Base-by-base conservation (phyloP, 2,329 filamentous ascomycete genomes). In the Hypoxylon sp. region DNA sequence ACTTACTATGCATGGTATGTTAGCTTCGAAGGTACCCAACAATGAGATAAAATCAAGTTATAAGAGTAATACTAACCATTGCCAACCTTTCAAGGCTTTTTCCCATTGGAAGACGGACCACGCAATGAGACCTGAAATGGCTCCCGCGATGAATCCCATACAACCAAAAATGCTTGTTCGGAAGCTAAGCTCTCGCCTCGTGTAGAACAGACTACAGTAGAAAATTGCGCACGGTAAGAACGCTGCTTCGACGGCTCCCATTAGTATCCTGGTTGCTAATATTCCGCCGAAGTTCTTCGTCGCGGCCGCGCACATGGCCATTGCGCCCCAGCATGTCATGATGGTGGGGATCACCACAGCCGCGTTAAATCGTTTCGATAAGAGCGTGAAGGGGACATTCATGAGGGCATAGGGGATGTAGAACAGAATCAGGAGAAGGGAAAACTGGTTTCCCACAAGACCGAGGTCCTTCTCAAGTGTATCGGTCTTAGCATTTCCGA, bases 401-500 rank as follows among this genome's bases (percentile, higher is more conserved):
- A 74, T 67, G 3, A 73, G 64, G 1, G 67, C 70, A 54, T 77
- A 78, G 0, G 79, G 77, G 11, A 80, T 70, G 62, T 78, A 78
- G 66, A 80, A 80, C 11, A 80, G 66, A 1, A 79, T 65, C 31
- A 80, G 63, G 13, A 80, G 63, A 1, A 78, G 67, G 13, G 75
- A 77, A 59, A 75, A 80, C 54, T 79, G 73, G 48, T 78, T 74
- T 3, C 73, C 74, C 0, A 67, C 67, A 26, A 79, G 74, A 13
- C 74, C 70, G 2, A 78, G 66, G 29, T 78, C 76, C 22, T 63
- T 71, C 33, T 77, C 74, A 9, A 79, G 58, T 14, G 66, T 72
- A 60, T 77, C 76, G 3, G 75, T 78, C 39, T 79, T 75, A 10
- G 75, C 76, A 54, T 79, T 78, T 22, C 75, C 76, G 2, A 79